Evolutionary conservation across 192 early-diverging fungal species (phyloP), one percentile per base, ranked within the genome.

Genomic region (Backusella circina): DNA sequence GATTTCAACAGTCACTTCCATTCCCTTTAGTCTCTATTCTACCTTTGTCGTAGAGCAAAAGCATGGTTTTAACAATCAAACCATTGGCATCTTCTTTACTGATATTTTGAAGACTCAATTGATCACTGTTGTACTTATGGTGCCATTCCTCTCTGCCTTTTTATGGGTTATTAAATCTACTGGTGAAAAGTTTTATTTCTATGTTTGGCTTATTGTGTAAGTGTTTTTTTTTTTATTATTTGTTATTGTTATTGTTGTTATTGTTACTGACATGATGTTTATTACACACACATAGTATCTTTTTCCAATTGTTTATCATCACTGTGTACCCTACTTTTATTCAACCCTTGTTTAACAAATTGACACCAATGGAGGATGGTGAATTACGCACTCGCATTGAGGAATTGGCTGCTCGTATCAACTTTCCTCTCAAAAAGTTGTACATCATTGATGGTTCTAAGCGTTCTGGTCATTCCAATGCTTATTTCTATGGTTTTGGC

Each of bases 261-360:
- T 71, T 18, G 26, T 33, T 10, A 1, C 26, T 51, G n/a, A 21
- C 26, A 64, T 5, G 21, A 30, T 26, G 61, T 67, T 70, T 9
- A 50, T 41, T 76, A 51, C n/a, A 18, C 13, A 23, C 15, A 8
- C 47, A 31, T 80, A 89, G 88, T 75, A 84, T 93, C 16, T 82
- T 78, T 6, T 89, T 93, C 79, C 91, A 92, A 84, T 82, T 95
- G 36, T 75, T 93, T 54, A 81, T 91, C 70, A 90, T 95, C 30
- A 87, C 91, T 12, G 89, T 99, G 67, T 99, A 90, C 79, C 97
- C 97, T 18, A 97, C 96, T 4, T 80, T 97, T 38, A 97, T 99
- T 82, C 97, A 98, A 75, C 97, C 97, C n/a, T 84, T 98, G 71
- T 99, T 99, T 86, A 99, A 98, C 91, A 97, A 93, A 71, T 93